These are phyloP conservation scores for Ogataea dorogensis DNA, from an alignment of 805 yeast species.

Conservation along the genomic window DNA sequence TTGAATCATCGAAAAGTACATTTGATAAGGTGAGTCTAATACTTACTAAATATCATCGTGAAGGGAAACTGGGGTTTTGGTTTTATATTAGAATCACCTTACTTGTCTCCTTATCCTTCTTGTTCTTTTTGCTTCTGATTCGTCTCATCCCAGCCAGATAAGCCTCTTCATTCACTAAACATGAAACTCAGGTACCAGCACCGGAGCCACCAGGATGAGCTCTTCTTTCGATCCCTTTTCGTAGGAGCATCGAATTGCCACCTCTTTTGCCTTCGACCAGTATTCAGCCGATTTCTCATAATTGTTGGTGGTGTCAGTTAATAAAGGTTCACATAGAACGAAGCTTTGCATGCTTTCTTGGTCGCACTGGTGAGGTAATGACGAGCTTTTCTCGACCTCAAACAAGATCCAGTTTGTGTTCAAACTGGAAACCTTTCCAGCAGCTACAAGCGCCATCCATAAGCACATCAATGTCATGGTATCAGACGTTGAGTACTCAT, in stretches of 20 bases:
- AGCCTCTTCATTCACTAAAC: neutral
- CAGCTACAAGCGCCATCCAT: conserved; percentile 23
- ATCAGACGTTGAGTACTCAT: conserved; percentile 17
- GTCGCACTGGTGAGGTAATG: no score
- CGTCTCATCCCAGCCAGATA: conserved; percentile 38
- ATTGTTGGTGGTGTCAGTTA: no score
- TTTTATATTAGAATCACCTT: conserved; percentile 31
- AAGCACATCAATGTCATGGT: conserved; percentile 23
- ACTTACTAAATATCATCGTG: conserved; percentile 31
- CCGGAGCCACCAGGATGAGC: conserved; percentile 25
- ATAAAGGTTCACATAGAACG: no score
- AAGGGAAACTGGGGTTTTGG: conserved; percentile 34
- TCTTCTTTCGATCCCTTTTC: conserved; percentile 29
- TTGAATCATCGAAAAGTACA: conserved; percentile 31
- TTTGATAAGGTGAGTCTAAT: conserved; percentile 29
- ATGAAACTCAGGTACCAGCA: conserved; percentile 2
- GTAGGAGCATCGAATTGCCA: conserved; percentile 21
- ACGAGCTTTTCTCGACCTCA: neutral
- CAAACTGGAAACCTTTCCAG: conserved; percentile 3
- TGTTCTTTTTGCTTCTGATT: conserved; percentile 28
- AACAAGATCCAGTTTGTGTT: neutral
- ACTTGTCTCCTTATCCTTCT: conserved; percentile 25
- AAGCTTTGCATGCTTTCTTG: no score
- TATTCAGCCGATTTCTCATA: neutral
- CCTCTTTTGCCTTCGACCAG: conserved; percentile 20